A percentile compares a stretch with the other conserved stretches of the same genome.
Evolutionary conservation across 768 basidiomycete species (phyloP).

Genomic region (Podaxis pistillaris): DNA sequence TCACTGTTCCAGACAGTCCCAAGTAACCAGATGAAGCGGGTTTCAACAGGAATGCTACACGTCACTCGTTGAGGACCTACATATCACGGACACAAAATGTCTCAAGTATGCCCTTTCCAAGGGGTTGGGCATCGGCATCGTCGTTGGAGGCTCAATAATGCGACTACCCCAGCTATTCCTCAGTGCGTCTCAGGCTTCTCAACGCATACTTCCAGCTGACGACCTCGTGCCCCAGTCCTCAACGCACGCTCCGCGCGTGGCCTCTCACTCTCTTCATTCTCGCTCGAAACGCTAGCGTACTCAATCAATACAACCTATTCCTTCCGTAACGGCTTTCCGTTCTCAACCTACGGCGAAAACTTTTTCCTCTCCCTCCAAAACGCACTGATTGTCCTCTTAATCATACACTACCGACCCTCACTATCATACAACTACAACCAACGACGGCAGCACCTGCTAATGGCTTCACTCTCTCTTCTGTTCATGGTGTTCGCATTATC

Average conservation of each 20-base stretch:
- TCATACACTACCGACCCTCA: constrained; percentile 57
- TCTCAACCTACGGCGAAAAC: constrained; percentile 99
- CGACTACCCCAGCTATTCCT: constrained; percentile 89
- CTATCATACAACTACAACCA: constrained; percentile 25
- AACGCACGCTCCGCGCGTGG: constrained; percentile 78
- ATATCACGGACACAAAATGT: constrained; percentile 75
- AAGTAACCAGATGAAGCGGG: background rate
- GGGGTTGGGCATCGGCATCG: constrained; percentile 87
- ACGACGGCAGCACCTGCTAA: constrained; percentile 30
- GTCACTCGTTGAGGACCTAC: constrained; percentile 82
- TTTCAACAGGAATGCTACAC: constrained; percentile 79
- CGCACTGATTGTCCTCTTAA: constrained; percentile 82
- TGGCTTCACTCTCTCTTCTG: constrained; percentile 22
- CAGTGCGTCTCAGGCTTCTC: constrained; percentile 46
- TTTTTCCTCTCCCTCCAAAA: constrained; percentile 90
- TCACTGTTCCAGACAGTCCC: background rate
- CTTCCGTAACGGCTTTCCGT: constrained; percentile 82
- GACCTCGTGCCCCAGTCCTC: constrained; percentile 46
- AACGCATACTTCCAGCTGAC: background rate
- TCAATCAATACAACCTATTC: constrained; percentile 89
- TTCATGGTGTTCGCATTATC: constrained; percentile 36
- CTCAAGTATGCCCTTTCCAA: constrained; percentile 91
- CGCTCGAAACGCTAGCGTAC: constrained; percentile 90
- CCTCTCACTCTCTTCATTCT: constrained; percentile 80
- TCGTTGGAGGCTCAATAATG: constrained; percentile 89